Evolutionary conservation across 2,329 filamentous ascomycete genomes (phyloP), one percentile per base, ranked within the genome.

Genomic region (Blastomyces emzantsi): DNA sequence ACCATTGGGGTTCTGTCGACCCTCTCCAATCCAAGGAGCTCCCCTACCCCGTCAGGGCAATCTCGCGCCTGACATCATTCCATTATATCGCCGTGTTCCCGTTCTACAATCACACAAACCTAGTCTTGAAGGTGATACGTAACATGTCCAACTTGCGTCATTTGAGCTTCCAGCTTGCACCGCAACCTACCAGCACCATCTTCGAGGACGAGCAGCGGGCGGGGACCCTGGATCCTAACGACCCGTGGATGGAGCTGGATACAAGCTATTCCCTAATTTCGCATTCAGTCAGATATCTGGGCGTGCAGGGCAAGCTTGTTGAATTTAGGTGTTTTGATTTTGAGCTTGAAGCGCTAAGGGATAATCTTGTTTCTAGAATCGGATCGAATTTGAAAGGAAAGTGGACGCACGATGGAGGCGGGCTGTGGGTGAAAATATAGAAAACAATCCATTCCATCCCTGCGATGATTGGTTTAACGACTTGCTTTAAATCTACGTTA

Each of bases 11-110:
- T 72, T 69, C 65, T 65, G 69, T 78, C 66, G 64, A 69, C 47
- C 52, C 66, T 30, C 41, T 59, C 28, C 47, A 66, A 28, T 58
- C 62, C 47, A 51, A 62, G 30, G 60, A 65, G 62, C 39, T 68
- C 74, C 2, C 70, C 77, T 17, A 83, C 9, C 75, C 77, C 0
- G 65, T 72, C 55, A 75, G 15, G 11, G 76, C 80, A 25, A 73
- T 88, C 58, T 78, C 77, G 4, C 67, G 66, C 9, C 66, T 78
- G 25, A 71, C 69, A 2, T 77, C 76, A 0, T 79, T 84, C 65
- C 75, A 76, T 62, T 90, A 89, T 70, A 80, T 87, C 2, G 85
- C 84, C 47, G 82, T 89, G 8, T 90, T 90, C 68, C 88, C 88
- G 0, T 84, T 87, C 45, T 80, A 81, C 58, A 81, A 81, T 6